Percentiles rank a stretch among this genome's conserved stretches.
These are phyloP conservation scores for Nemania serpens DNA, from an alignment of 2,329 filamentous ascomycete species.

Conservation along the genomic window DNA sequence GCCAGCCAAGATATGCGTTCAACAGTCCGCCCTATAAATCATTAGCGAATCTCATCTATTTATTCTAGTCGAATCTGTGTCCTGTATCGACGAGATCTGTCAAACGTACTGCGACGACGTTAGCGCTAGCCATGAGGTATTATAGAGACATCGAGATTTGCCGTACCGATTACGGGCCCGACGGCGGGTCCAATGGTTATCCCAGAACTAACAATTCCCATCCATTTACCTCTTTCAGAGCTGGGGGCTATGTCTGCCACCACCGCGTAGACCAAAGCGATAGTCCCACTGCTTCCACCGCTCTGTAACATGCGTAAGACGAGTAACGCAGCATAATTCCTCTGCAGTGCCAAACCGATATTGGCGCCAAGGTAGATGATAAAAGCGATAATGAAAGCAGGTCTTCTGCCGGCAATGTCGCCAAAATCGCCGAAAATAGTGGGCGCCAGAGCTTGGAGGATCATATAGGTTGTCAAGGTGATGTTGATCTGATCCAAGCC, in stretches of 20 bases:
- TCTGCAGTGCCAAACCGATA: constrained; percentile 62
- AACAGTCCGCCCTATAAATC: constrained; percentile 59
- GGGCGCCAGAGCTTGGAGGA: constrained; percentile 66
- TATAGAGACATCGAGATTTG: not conserved
- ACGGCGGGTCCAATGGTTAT: constrained; percentile 60
- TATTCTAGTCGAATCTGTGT: not conserved
- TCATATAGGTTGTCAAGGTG: constrained; percentile 64
- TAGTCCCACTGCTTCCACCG: constrained; percentile 67
- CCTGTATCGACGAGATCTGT: not conserved
- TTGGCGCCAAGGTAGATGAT: constrained; percentile 63
- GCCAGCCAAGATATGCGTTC: constrained; percentile 67
- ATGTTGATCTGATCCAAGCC: constrained; percentile 51
- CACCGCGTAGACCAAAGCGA: constrained; percentile 73
- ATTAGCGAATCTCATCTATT: constrained; percentile 56
- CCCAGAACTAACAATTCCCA: constrained; percentile 67
- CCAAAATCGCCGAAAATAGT: constrained; percentile 66
- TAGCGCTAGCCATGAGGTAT: constrained; percentile 6
- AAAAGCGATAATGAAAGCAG: constrained; percentile 63
- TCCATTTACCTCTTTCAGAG: constrained; percentile 72
- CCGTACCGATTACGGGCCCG: constrained; percentile 26
- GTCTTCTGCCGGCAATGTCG: constrained; percentile 64
- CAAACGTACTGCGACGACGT: constrained; percentile 22
- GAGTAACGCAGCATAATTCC: constrained; percentile 61
- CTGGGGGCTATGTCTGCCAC: constrained; percentile 73
- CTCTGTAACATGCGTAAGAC: constrained; percentile 67